Conservation (phyloP, 2,329 filamentous ascomycete genomes). For the Colletotrichum liriopes region DNA sequence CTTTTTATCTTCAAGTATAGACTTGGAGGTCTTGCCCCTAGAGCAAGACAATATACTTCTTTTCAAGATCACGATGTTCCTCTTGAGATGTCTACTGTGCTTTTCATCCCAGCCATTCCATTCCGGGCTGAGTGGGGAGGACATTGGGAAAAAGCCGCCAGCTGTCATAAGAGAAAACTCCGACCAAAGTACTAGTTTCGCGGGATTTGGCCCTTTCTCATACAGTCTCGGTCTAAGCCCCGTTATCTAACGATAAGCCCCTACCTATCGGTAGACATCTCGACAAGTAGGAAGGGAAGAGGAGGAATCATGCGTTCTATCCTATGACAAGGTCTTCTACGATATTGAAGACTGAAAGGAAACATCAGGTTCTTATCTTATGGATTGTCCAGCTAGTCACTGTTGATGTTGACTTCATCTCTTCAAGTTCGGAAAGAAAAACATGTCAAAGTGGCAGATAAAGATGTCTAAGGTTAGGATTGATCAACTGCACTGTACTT, state of each 20-base stretch:
- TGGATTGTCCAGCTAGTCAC: neutral
- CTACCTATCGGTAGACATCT: neutral
- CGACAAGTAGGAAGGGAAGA: neutral
- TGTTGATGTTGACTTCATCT: too few relatives aligned
- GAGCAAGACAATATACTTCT: neutral
- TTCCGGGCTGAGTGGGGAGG: neutral
- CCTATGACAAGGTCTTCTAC: too few relatives aligned
- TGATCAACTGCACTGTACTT: neutral
- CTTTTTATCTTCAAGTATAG: conserved; percentile 14
- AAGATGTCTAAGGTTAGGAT: neutral
- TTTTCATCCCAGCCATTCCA: neutral
- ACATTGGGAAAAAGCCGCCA: neutral
- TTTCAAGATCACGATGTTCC: neutral
- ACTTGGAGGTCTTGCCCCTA: neutral
- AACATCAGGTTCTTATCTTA: neutral
- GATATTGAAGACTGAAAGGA: neutral
- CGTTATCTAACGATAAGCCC: neutral
- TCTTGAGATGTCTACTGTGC: neutral
- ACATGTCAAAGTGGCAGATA: neutral
- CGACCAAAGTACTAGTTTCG: too few relatives aligned
- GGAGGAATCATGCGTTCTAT: neutral
- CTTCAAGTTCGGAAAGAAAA: neutral
- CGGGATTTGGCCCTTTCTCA: neutral
- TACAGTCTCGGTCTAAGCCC: neutral
- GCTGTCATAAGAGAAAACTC: neutral